A percentile compares a stretch with the other conserved stretches of the same genome.
These are phyloP conservation scores for Xanthoconium purpureum DNA, from an alignment of 768 basidiomycete genomes.

Conservation along the genomic window DNA sequence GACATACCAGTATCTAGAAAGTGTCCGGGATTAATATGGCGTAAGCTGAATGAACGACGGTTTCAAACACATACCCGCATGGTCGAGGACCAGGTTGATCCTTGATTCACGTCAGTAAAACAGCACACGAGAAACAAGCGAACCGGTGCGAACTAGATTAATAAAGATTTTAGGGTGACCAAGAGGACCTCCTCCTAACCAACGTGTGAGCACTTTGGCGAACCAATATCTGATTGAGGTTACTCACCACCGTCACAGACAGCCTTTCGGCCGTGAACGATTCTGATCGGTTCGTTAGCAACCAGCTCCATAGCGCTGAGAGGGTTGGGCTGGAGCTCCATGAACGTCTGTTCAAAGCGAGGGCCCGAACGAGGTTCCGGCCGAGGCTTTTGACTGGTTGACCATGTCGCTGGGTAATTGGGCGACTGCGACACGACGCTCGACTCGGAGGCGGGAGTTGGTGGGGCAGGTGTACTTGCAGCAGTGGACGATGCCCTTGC, in stretches of 20 bases:
- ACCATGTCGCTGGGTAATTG: conserved; percentile 82
- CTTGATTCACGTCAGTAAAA: conserved; percentile 37
- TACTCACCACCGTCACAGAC: conserved; percentile 92
- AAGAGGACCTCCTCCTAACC: conserved; percentile 83
- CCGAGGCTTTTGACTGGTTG: conserved; percentile 73
- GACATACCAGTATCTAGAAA: conserved; percentile 48
- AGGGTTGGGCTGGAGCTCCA: conserved; percentile 86
- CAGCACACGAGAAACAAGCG: background rate
- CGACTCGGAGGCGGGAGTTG: conserved; percentile 21
- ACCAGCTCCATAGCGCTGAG: conserved; percentile 90
- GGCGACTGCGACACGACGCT: conserved; percentile 67
- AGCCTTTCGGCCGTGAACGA: conserved; percentile 81
- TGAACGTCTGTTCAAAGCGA: conserved; percentile 88
- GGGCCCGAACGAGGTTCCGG: conserved; percentile 59
- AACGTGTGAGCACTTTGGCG: conserved; percentile 12
- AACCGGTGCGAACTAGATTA: conserved; percentile 67
- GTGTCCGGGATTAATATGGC: conserved; percentile 3
- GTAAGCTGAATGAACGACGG: conserved; percentile 2
- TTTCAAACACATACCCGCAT: conserved; percentile 71
- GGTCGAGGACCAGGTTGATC: conserved; percentile 84
- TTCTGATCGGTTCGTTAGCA: conserved; percentile 76
- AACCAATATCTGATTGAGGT: background rate
- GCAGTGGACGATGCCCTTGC: conserved; percentile 27
- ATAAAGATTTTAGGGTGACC: conserved; percentile 98
- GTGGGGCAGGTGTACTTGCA: conserved; percentile 8